A percentile compares a stretch with the other conserved stretches of the same genome.
phyloP scores from a whole-genome alignment of 139 green algal genomes.

The Chlamydomonas asymmetrica region DNA sequence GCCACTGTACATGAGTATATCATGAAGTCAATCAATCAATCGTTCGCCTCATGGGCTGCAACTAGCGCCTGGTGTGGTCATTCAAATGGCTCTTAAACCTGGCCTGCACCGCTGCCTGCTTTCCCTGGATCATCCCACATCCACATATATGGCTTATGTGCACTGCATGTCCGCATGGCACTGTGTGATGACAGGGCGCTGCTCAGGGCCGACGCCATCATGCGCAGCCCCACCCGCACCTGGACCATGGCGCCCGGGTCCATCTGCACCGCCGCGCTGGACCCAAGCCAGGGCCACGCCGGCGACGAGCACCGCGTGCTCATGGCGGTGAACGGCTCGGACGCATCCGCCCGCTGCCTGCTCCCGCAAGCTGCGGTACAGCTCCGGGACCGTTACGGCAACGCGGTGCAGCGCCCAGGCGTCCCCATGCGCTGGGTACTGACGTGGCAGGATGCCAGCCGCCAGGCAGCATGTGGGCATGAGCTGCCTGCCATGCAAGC shows the following conservation, averaged over 20 bases:
- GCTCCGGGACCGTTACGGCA: slow-evolving; percentile 58
- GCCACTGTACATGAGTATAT: too few relatives aligned
- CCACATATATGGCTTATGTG: too few relatives aligned
- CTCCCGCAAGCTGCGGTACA: slow-evolving; percentile 51
- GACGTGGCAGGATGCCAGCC: slow-evolving; percentile 22
- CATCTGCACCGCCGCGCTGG: slow-evolving; percentile 28
- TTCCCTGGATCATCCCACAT: too few relatives aligned
- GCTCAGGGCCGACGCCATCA: slow-evolving; percentile 18
- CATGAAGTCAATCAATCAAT: too few relatives aligned
- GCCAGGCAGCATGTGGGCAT: background rate
- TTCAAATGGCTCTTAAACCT: too few relatives aligned
- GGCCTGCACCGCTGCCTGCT: too few relatives aligned
- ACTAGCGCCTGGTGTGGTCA: too few relatives aligned
- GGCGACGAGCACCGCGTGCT: background rate
- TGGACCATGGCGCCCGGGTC: slow-evolving; percentile 46
- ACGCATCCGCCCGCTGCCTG: slow-evolving; percentile 32
- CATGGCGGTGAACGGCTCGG: slow-evolving; percentile 35
- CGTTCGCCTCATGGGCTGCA: too few relatives aligned
- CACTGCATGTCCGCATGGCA: too few relatives aligned
- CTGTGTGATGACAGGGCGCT: slow-evolving; percentile 13
- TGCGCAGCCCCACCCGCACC: slow-evolving; percentile 48
- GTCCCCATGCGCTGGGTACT: slow-evolving; percentile 49
- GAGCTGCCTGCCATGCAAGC: background rate
- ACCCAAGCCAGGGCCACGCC: slow-evolving; percentile 8
- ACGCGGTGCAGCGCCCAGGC: slow-evolving; percentile 32